Conservation (phyloP, 1,139 yeast species). For the Sugiyamaella castrensis region DNA sequence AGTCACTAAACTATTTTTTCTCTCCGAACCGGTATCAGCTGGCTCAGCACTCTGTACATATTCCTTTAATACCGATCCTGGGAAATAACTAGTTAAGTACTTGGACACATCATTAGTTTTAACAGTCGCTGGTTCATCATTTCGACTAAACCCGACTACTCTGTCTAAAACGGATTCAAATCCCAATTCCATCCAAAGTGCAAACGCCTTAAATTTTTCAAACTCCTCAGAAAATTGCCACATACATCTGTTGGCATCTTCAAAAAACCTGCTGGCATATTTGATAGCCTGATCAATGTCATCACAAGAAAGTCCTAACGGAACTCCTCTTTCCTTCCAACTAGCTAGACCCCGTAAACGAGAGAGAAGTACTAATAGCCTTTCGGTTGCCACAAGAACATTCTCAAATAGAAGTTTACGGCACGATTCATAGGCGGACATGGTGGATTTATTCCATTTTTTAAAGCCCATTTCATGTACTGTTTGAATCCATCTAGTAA, state of each 20-base stretch:
- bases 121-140: slow-evolving; percentile 23
- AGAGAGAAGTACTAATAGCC: slow-evolving; percentile 51
- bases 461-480: slow-evolving; percentile 69
- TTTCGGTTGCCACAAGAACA: slow-evolving; percentile 57
- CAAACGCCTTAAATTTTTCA: slow-evolving; percentile 48
- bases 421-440: slow-evolving; percentile 48
- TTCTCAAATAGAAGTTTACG: slow-evolving; percentile 49
- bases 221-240: slow-evolving; percentile 54
- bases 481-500: slow-evolving; percentile 49
- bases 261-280: slow-evolving; percentile 39
- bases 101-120: slow-evolving; percentile 27
- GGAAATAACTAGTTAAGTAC: slow-evolving; percentile 24
- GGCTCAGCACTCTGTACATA: neutral
- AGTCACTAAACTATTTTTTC: neutral
- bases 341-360: slow-evolving; percentile 47
- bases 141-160: slow-evolving; percentile 18
- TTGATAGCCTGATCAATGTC: slow-evolving; percentile 36
- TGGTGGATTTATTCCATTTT: slow-evolving; percentile 54
- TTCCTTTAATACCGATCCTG: slow-evolving; percentile 13
- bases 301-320: slow-evolving; percentile 38
- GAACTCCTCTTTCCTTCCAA: slow-evolving; percentile 39
- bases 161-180: slow-evolving; percentile 26
- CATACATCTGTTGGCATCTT: slow-evolving; percentile 42
- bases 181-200: slow-evolving; percentile 39
- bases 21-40: neutral